Evolutionary conservation across 2,329 filamentous ascomycete genomes (phyloP), one percentile per base, ranked within the genome.

Genomic region (Fusarium sulawesiense): DNA sequence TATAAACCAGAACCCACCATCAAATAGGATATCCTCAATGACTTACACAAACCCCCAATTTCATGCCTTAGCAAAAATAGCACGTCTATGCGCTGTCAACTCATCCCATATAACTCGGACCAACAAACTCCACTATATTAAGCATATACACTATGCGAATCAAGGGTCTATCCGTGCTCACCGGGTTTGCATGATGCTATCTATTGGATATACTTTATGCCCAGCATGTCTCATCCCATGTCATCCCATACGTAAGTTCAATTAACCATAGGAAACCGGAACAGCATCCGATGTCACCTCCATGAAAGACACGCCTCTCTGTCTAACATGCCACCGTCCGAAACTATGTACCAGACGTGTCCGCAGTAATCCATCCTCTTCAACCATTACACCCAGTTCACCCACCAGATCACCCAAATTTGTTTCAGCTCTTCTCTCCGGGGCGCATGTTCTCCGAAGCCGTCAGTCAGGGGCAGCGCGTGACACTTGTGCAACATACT

Each of bases 271-370:
- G 79, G 77, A 56, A 56, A 78, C 85, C 20, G 81, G 79, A 18
- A 84, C 83, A 16, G 62, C 83, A 86, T 66, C 83, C 78, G 3
- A 83, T 82, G 21, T 82, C 83, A 7, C 79, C 21, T 23, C 21
- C 21, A 23, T 23, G 2, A 23, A 23, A 64, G 77, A 78, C 16
- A 86, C 85, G 82, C 80, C 21, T 50, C 21, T 50, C 82, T 9
- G 79, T 83, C 66, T 75, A 81, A 14, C 78, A 86, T 73, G 84
- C 86, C 42, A 81, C 86, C 66, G 80, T 85, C 45, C 80, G 83
- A 64, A 84, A 84, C 58, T 74, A 46, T 44, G 42, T 46, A 37
- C 42, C 14, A 3, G 85, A 20, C 83, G 81, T 64, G 83, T 85
- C 25, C 85, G 82, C 10, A 81, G 83, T 74, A 81, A 20, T 20